Base-by-base conservation (phyloP, 805 yeast species). In the Groenewaldozyma salmanticensis region DNA sequence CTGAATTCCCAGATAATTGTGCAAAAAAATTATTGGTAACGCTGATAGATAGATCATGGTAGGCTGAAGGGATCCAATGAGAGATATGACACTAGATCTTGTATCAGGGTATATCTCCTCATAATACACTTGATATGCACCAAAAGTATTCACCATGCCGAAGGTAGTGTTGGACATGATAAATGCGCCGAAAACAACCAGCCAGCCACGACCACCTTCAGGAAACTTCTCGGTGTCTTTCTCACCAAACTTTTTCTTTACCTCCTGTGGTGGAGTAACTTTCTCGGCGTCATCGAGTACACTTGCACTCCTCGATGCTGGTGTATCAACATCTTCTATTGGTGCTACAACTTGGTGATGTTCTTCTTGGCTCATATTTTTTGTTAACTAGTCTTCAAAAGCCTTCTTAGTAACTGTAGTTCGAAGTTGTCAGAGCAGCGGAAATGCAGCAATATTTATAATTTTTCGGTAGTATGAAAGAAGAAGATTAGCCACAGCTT, bases 101-200 rank as follows among this genome's bases (percentile, higher is more conserved):
- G 71, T 71, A 11, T 66, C 64, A 1, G 67, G 64, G 42, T 71
- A 75, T 21, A 47, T 47, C 11, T 58, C 37, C 18, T 64, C 60
- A 49, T 76, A 77, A 52, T 69, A 73, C 29, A 68, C 61, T 40
- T 76, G 71, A 51, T 73, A 78, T 3, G 75, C 74, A 21, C 81
- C 83, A 56, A 62, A 77, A 2, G 74, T 64, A 32, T 77, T 72
- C 42, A 72, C 72, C 59, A 75, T 64, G 15, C 84, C 84, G 69
- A 73, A 77, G 0, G 79, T 70, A 43, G 71, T 55, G 50, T 69
- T 52, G 66, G 65, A 54, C 54, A 65, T 52, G 15, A 70, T 59
- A 60, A 72, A 67, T 0, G 66, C 64, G 16, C 72, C 74, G 2
- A 66, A 31, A 1, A 74, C 68, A 11, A 71, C 72, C n/a, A 71